Evolutionary conservation across 2,329 filamentous ascomycete genomes (phyloP), one percentile per base, ranked within the genome.

Genomic region (Neonectria ditissima): DNA sequence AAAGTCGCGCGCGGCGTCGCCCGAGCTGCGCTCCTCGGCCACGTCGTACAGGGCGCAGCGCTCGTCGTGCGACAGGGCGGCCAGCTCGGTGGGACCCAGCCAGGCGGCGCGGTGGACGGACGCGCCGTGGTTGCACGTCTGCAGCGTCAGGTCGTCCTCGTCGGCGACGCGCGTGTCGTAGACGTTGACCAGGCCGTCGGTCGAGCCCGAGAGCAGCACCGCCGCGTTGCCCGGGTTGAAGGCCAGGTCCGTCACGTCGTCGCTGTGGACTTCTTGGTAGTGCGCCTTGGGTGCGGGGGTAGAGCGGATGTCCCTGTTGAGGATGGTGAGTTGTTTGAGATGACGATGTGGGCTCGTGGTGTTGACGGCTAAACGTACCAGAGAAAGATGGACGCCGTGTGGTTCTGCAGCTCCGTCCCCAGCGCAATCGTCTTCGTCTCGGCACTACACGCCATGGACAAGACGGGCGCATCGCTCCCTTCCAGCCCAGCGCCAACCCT

Each of bases 91-190:
- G 16, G 81, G 78, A 7, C 69, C 87, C 58, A 95, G 81, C 79
- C 94, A 94, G 5, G 89, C 90, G 14, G 92, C 89, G 69, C 88
- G 90, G 76, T 93, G 91, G 67, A 95, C 87, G 0, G 91, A 92
- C 34, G 89, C 87, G 39, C 87, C 85, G 74, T 92, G 91, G 77
- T 95, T 95, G 76, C 94, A 89, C 13, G 93, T 92, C 78, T 93
- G 91, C 62, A 91, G 82, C 20, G 94, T 81, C 1, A 92, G 89
- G 50, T 95, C 92, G 74, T 95, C 92, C 78, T 95, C 92, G 69
- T 92, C 90, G 18, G 83, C 79, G 62, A 92, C 84, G 51, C 84
- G 83, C 18, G 87, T 91, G 79, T 96, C 90, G 78, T 91, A 92
- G 48, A 95, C 82, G 73, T 92, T 94, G 71, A 95, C 85, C 1